Percentiles rank a stretch among this genome's conserved stretches.
Conservation (phyloP, 1,139 yeast genomes). For the Scheffersomyces lignicola region DNA sequence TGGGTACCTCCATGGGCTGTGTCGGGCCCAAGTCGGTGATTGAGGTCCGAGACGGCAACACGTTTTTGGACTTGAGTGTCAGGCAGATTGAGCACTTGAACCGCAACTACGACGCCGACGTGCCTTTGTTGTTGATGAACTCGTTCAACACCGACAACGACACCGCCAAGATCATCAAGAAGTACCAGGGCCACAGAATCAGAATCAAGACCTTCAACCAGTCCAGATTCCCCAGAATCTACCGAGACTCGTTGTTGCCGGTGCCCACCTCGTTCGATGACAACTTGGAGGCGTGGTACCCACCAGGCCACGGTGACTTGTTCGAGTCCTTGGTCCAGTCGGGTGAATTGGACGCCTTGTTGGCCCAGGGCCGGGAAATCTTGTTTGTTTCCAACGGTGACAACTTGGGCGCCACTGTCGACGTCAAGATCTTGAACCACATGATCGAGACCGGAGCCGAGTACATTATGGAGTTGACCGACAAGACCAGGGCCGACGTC, state of each 20-base stretch:
- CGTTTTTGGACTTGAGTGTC: conserved; percentile 90
- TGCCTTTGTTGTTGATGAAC: conserved; percentile 95
- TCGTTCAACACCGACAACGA: conserved; percentile 97
- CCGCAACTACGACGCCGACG: conserved; percentile 88
- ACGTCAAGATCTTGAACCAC: conserved; percentile 84
- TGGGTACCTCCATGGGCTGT: conserved; percentile 99
- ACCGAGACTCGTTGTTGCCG: conserved; percentile 90
- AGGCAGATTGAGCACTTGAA: conserved; percentile 96
- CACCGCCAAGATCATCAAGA: conserved; percentile 92
- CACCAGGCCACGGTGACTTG: conserved; percentile 98
- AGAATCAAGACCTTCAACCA: conserved; percentile 96
- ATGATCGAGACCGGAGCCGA: conserved; percentile 91
- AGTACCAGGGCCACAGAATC: conserved; percentile 95
- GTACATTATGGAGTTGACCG: conserved; percentile 97
- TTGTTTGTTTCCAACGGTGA: conserved; percentile 97
- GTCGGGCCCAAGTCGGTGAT: conserved; percentile 98
- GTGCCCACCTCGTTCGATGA: conserved; percentile 82
- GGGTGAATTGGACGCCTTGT: conserved; percentile 87
- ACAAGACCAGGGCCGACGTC: conserved; percentile 98
- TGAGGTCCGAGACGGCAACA: conserved; percentile 98
- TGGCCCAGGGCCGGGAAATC: conserved; percentile 92
- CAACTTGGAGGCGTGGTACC: conserved; percentile 88
- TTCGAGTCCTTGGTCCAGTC: conserved; percentile 87
- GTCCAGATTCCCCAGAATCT: conserved; percentile 94
- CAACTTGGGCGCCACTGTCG: conserved; percentile 97